A percentile compares a stretch with the other conserved stretches of the same genome.
phyloP scores from a whole-genome alignment of 108 stramenopile genomes.

The Conticribra weissflogii region DNA sequence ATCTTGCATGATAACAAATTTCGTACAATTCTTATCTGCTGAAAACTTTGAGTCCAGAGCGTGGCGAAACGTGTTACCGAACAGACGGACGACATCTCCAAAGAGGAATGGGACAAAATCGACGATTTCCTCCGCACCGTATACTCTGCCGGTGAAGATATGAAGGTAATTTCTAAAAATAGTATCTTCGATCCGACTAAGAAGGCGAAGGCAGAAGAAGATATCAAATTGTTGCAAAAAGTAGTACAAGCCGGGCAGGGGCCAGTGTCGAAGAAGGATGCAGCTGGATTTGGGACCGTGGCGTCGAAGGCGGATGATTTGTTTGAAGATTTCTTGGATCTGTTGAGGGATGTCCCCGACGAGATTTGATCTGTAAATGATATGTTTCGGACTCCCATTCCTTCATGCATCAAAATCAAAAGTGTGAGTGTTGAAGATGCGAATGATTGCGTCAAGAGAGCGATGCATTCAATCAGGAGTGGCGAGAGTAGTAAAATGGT shows the following conservation, averaged over 20 bases:
- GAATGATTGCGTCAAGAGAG: too few relatives aligned
- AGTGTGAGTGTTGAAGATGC: too few relatives aligned
- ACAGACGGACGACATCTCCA: constrained; percentile 57
- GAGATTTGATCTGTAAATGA: constrained; percentile 39
- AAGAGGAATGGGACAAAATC: constrained; percentile 78
- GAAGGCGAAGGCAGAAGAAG: constrained; percentile 55
- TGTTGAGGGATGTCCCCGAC: constrained; percentile 73
- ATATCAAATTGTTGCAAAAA: constrained; percentile 61
- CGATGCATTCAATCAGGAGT: too few relatives aligned
- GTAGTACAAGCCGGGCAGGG: constrained; percentile 69
- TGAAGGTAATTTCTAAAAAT: constrained; percentile 64
- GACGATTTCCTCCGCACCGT: constrained; percentile 64
- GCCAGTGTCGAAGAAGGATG: constrained; percentile 59
- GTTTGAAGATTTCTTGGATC: constrained; percentile 69
- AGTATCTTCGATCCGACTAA: constrained; percentile 54
- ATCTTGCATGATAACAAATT: too few relatives aligned
- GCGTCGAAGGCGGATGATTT: constrained; percentile 51
- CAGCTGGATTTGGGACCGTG: constrained; percentile 50
- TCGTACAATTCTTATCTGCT: too few relatives aligned
- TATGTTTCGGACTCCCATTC: too few relatives aligned
- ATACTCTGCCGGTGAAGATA: constrained; percentile 69
- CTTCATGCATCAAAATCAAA: too few relatives aligned
- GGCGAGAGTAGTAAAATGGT: too few relatives aligned
- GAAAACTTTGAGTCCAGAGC: constrained; percentile 13
- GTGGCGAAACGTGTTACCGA: constrained; percentile 60